Base-by-base conservation (phyloP, 495 filamentous ascomycete species). In the Evernia prunastri region DNA sequence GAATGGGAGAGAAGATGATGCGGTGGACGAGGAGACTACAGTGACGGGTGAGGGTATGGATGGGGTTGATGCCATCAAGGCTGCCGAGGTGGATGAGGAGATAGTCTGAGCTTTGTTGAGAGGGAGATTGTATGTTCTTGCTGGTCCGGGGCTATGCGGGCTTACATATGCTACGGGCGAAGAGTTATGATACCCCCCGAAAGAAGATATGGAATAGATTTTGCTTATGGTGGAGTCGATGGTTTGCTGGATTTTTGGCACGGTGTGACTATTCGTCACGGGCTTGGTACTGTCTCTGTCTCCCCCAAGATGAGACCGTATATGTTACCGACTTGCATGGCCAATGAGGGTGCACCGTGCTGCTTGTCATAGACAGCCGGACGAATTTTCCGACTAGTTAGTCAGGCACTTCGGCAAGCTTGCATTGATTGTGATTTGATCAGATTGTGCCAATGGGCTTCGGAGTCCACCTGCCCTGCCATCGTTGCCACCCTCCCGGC, bases 381-480 rank as follows among this genome's bases (percentile, higher is more conserved):
- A 51, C 1, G 25, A 4, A 29, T 29, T 15, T 29, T 10, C 29
- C 25, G 43, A 12, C 25, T 29, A 11, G 4, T 25, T 9, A 4
- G 47, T 6, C 36, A 37, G 36, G 36, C 6, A 6, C 47, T 49
- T 23, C 15, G 45, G n/a, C 45, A 25, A 10, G 10, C 45, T 49
- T 25, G 45, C 0, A 10, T 23, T 7, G 3, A 1, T 1, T n/a
- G n/a, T n/a, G n/a, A n/a, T n/a, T n/a, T 17, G 25, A 29, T 53
- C 49, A 53, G 15, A 63, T 45, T 29, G 51, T 23, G 5, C 42
- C 37, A 66, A 87, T 86, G 1, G 85, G 85, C 70, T 80, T 86
- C n/a, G 82, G 81, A 25, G 76, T 73, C 85, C 85, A 87, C 10
- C 72, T 68, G 3, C 82, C 82, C 60, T 79, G 71, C 71, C 82